A percentile compares a stretch with the other conserved stretches of the same genome.
Conservation (phyloP, 179 eudicot genomes). For the Amaranthus tricolor region DNA sequence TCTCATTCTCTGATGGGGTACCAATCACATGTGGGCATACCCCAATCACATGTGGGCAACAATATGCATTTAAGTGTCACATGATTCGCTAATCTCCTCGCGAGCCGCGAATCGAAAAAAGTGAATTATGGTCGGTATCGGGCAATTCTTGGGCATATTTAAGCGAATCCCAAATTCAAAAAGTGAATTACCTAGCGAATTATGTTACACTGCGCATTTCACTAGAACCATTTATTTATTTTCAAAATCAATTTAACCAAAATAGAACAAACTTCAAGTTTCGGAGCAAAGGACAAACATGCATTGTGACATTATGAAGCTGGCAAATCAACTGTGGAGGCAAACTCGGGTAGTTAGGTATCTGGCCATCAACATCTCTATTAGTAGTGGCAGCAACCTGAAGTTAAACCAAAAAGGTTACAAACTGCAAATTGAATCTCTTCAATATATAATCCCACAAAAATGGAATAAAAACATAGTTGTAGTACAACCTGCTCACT, state of each 20-base stretch:
- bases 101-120: no score
- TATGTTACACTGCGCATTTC: no score
- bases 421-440: slow-evolving; percentile 9
- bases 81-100: no score
- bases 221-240: no score
- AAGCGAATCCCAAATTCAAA: no score
- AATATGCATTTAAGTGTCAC: background rate
- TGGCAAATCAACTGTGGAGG: slow-evolving; percentile 93
- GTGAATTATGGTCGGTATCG: no score
- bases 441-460: background rate
- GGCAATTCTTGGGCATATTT: no score
- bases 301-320: slow-evolving; percentile 98
- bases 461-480: slow-evolving; percentile 2
- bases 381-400: slow-evolving; percentile 95
- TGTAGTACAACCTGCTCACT: slow-evolving; percentile 74
- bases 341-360: slow-evolving; percentile 87
- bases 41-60: no score
- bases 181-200: no score
- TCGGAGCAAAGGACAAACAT: slow-evolving; percentile 50
- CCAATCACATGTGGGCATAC: no score
- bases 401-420: slow-evolving; percentile 18
- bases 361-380: slow-evolving; percentile 85
- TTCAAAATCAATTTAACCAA: background rate
- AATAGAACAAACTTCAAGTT: slow-evolving; percentile 5
- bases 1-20: no score